phyloP scores from a whole-genome alignment of 164 flowering plant species.

The Tinospora cordifolia region DNA sequence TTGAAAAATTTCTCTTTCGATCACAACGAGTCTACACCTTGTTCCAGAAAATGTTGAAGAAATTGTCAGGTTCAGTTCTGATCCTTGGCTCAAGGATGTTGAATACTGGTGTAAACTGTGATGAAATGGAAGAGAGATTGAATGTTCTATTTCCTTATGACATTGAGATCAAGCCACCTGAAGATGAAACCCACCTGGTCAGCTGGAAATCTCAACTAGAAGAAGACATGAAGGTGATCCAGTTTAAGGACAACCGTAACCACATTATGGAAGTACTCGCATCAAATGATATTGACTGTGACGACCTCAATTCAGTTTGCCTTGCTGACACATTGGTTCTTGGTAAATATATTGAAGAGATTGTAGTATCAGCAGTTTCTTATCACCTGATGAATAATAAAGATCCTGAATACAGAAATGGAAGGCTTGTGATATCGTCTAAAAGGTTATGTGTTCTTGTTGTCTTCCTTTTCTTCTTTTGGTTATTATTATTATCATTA shows the following conservation, averaged over 20 bases:
- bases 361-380: conserved; percentile 86
- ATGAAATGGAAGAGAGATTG: conserved; percentile 65
- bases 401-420: conserved; percentile 76
- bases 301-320: conserved; percentile 73
- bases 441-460: conserved; percentile 39
- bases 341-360: conserved; percentile 78
- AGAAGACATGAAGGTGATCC: conserved; percentile 85
- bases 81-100: conserved; percentile 75
- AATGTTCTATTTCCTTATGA: conserved; percentile 65
- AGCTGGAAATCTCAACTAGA: conserved; percentile 85
- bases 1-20: conserved; percentile 51
- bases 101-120: conserved; percentile 31
- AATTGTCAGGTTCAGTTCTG: conserved; percentile 68
- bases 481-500: no score
- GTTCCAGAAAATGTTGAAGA: conserved; percentile 76
- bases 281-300: conserved; percentile 79
- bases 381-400: conserved; percentile 83
- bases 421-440: conserved; percentile 79
- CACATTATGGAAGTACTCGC: conserved; percentile 85
- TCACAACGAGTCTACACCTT: conserved; percentile 58
- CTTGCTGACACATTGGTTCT: conserved; percentile 59
- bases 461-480: neutral
- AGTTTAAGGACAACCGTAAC: conserved; percentile 67
- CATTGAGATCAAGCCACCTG: conserved; percentile 79
- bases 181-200: conserved; percentile 63